phyloP scores from a whole-genome alignment of 2,329 filamentous ascomycete genomes.

The Curvularia sp. region DNA sequence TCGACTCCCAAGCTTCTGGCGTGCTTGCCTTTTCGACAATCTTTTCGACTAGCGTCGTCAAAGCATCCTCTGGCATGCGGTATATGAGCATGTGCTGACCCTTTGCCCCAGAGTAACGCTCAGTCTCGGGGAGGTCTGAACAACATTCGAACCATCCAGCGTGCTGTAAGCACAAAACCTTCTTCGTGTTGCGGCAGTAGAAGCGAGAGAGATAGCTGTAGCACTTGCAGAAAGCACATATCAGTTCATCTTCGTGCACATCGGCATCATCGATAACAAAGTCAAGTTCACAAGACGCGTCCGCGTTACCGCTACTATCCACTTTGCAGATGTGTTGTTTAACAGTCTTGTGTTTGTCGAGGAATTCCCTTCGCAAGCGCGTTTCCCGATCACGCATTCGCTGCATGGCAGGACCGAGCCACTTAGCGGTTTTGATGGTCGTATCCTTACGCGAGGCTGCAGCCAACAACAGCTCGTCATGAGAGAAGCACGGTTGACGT shows the following conservation, averaged over 20 bases:
- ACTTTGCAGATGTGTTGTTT: slow-evolving; percentile 47
- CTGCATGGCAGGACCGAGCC: slow-evolving; percentile 86
- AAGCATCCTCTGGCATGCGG: slow-evolving; percentile 75
- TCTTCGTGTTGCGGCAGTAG: slow-evolving; percentile 80
- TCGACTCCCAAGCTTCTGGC: slow-evolving; percentile 89
- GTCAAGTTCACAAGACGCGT: slow-evolving; percentile 38
- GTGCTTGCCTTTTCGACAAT: slow-evolving; percentile 84
- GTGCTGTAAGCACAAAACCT: slow-evolving; percentile 82
- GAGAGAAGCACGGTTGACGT: slow-evolving; percentile 93
- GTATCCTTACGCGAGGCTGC: slow-evolving; percentile 78
- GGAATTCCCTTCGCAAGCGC: slow-evolving; percentile 70
- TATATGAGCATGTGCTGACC: slow-evolving; percentile 76
- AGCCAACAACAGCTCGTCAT: slow-evolving; percentile 92
- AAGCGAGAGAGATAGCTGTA: slow-evolving; percentile 92
- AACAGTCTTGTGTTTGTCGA: slow-evolving; percentile 66
- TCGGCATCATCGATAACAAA: slow-evolving; percentile 65
- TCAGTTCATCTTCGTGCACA: slow-evolving; percentile 88
- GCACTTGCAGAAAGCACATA: slow-evolving; percentile 89
- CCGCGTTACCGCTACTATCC: slow-evolving; percentile 60
- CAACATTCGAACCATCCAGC: slow-evolving; percentile 84
- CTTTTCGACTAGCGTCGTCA: slow-evolving; percentile 72
- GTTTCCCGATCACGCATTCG: slow-evolving; percentile 78
- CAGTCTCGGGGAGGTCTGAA: slow-evolving; percentile 64
- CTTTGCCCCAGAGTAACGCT: slow-evolving; percentile 65
- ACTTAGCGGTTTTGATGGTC: slow-evolving; percentile 90